Conservation (phyloP, 352 stramenopile genomes). For the Phytophthora boehmeriae region DNA sequence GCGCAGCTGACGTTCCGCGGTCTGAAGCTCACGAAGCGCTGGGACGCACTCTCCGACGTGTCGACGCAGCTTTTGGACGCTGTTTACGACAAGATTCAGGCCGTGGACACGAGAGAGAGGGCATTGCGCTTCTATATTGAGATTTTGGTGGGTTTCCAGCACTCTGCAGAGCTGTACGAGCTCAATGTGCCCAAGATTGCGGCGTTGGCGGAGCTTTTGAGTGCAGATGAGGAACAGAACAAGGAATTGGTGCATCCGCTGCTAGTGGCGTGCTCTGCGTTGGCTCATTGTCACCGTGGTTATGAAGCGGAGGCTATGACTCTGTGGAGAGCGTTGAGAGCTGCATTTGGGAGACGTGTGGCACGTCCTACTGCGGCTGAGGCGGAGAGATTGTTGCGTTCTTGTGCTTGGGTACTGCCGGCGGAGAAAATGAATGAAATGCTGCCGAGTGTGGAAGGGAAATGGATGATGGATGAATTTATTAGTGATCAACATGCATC, state of each 20-base stretch:
- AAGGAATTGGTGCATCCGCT: constrained; percentile 34
- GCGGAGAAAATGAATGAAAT: constrained; percentile 41
- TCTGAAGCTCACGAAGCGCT: constrained; percentile 82
- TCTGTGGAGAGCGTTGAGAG: constrained; percentile 46
- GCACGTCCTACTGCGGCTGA: constrained; percentile 44
- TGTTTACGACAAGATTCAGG: constrained; percentile 45
- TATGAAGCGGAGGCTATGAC: constrained; percentile 64
- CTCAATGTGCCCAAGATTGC: constrained; percentile 50
- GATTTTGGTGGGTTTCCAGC: constrained; percentile 80
- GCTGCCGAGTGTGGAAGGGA: constrained; percentile 72
- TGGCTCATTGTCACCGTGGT: constrained; percentile 69
- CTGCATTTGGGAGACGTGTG: constrained; percentile 39
- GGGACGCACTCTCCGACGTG: constrained; percentile 51
- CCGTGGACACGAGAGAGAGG: constrained; percentile 18
- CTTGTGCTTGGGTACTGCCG: constrained; percentile 69
- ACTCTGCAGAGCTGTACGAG: constrained; percentile 65
- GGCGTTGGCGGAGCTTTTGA: constrained; percentile 46
- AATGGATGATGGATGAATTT: constrained; percentile 84
- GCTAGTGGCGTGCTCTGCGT: constrained; percentile 46
- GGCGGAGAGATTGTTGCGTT: constrained; percentile 50
- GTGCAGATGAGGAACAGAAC: constrained; percentile 35
- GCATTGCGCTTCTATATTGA: constrained; percentile 61
- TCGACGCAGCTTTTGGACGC: constrained; percentile 48
- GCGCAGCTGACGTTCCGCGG: constrained; percentile 61
- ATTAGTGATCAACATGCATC: constrained; percentile 54